These are phyloP conservation scores for Backusella tarrabulga DNA, from an alignment of 192 early-diverging fungal genomes.

Conservation along the genomic window DNA sequence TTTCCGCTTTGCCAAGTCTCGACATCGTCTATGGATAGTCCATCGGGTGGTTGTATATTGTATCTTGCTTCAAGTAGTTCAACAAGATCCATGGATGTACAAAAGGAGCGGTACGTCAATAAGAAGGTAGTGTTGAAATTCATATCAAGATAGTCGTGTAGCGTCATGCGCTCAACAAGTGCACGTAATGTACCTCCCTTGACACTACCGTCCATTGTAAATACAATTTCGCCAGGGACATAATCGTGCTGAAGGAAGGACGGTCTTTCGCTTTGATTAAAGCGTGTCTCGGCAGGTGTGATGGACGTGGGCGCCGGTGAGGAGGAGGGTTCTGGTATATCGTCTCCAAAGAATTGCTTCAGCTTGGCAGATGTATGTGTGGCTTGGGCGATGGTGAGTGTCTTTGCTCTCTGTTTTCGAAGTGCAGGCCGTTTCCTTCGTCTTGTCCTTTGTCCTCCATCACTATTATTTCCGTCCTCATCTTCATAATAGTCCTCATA, in stretches of 20 bases:
- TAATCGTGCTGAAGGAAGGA: slow-evolving; percentile 67
- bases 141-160: slow-evolving; percentile 81
- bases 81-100: slow-evolving; percentile 75
- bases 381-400: not conserved
- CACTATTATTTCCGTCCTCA: not conserved
- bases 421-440: not conserved
- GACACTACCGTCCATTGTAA: slow-evolving; percentile 85
- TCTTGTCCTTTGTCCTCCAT: not conserved
- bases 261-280: not conserved
- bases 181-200: slow-evolving; percentile 88
- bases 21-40: slow-evolving; percentile 60
- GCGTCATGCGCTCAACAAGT: slow-evolving; percentile 84
- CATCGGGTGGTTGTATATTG: slow-evolving; percentile 69
- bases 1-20: slow-evolving; percentile 82
- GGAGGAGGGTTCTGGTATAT: slow-evolving; percentile 28
- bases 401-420: not conserved
- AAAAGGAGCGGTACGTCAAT: slow-evolving; percentile 94
- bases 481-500: not conserved
- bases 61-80: slow-evolving; percentile 75
- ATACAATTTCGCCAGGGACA: slow-evolving; percentile 65
- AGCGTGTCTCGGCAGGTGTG: not conserved
- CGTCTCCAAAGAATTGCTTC: slow-evolving; percentile 62
- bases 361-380: slow-evolving; percentile 40
- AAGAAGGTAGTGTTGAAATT: slow-evolving; percentile 87
- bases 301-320: not conserved